A percentile compares a stretch with the other conserved stretches of the same genome.
phyloP scores from a whole-genome alignment of 2,329 filamentous ascomycete genomes.

The Celoporthe dispersa region DNA sequence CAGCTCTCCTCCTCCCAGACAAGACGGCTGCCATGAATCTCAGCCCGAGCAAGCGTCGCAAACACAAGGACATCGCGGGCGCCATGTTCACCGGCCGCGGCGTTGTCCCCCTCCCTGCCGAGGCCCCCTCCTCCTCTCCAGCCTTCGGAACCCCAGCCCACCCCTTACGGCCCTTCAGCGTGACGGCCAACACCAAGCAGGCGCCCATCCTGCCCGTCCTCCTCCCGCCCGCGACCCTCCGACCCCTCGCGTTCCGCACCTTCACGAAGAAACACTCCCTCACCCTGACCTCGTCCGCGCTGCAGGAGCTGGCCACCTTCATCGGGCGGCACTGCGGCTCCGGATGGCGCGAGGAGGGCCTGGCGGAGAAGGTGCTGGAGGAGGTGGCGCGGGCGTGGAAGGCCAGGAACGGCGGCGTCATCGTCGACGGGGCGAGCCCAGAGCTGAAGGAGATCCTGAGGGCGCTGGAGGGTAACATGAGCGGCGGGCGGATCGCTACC shows the following conservation, averaged over 20 bases:
- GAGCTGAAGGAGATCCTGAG: slow-evolving; percentile 83
- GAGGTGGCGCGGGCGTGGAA: slow-evolving; percentile 94
- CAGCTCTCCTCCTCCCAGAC: background rate
- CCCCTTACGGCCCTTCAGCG: slow-evolving; percentile 69
- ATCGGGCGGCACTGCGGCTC: slow-evolving; percentile 93
- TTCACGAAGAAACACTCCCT: slow-evolving; percentile 98
- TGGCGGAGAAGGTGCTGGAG: slow-evolving; percentile 90
- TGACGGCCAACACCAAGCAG: slow-evolving; percentile 51
- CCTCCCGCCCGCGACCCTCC: slow-evolving; percentile 81
- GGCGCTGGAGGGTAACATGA: slow-evolving; percentile 85
- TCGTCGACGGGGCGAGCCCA: slow-evolving; percentile 80
- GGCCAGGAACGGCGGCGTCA: slow-evolving; percentile 82
- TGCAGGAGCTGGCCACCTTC: slow-evolving; percentile 84
- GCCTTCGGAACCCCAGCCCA: slow-evolving; percentile 87
- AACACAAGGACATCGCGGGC: slow-evolving; percentile 29
- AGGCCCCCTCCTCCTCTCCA: slow-evolving; percentile 85
- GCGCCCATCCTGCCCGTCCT: slow-evolving; percentile 82
- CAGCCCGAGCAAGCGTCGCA: slow-evolving; percentile 35
- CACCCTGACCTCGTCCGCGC: slow-evolving; percentile 83
- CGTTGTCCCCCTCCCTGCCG: slow-evolving; percentile 48
- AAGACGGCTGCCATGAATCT: slow-evolving; percentile 32
- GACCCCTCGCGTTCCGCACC: slow-evolving; percentile 90
- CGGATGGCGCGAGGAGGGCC: slow-evolving; percentile 92
- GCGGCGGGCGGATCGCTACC: slow-evolving; percentile 71
- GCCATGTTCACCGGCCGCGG: slow-evolving; percentile 30